Base-by-base conservation (phyloP, 2,329 filamentous ascomycete genomes). In the Aureobasidium lini region DNA sequence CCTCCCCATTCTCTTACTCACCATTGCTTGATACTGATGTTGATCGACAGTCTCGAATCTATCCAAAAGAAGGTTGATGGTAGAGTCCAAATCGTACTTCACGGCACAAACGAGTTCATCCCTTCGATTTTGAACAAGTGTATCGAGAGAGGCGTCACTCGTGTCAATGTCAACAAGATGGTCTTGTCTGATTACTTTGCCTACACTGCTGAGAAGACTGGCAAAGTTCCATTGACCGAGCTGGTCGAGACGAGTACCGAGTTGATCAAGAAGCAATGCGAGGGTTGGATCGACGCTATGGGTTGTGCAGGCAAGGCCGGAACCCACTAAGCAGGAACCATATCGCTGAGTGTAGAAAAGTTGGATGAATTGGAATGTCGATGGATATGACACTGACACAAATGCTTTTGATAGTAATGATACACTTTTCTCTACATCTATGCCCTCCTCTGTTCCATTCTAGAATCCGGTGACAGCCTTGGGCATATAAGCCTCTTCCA, bases 401-500 rank as follows among this genome's bases (percentile, higher is more conserved):
- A 23, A 23, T 23, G 34, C 34, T 36, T 36, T 36, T 36, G 34
- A 36, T 36, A 36, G 23, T 47, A 47, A 44, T 31, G 6, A 47
- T n/a, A 47, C 23, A 23, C 23, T 23, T 23, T 23, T 23, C 23
- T 23, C 42, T 4, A 4, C 10, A 13, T 3, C 7, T 3, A 31
- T n/a, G 4, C 29, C 28, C 29, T 32, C 43, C 16, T 31, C 13
- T 10, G 10, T 37, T 7, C 32, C 4, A 2, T 6, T 16, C 15
- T 37, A 58, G 34, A 47, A 62, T 2, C 78, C 76, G 10, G 67
- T 52, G 23, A 81, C 72, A 28, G 70, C 65, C 75, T 83, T 81
- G 2, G 81, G 80, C 64, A 79, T 62, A 70, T 87, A 88, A 16
- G 80, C 75, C 68, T 84, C 84, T 70, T 87, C 84, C 4, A 87